Base-by-base conservation (phyloP, 2,329 filamentous ascomycete genomes). In the Sporothrix pallida region DNA sequence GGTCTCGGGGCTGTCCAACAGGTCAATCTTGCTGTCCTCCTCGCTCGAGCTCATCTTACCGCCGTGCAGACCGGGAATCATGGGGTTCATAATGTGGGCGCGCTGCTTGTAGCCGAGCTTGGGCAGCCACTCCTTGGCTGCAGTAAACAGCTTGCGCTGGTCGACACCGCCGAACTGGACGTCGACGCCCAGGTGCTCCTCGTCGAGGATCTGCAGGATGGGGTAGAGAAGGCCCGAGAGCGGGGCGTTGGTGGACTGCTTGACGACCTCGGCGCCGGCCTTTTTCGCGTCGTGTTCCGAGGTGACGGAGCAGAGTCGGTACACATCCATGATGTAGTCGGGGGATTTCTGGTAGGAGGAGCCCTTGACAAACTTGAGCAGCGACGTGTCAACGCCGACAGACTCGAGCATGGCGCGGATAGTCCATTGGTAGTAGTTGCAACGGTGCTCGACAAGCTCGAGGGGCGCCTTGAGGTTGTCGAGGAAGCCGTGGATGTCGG, bases 251-350 rank as follows among this genome's bases (percentile, higher is more conserved):
- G 89, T 88, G 3, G 92, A 90, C 84, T 98, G 94, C 87, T 98
- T 98, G 77, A 99, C 95, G 8, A 98, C 90, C 83, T 98, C 96
- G 1, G 94, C 93, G 54, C 95, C 95, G 0, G 95, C 95, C 83
- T 94, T 96, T 83, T 94, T 93, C 17, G 94, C 93, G 79, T 96
- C 91, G 80, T 95, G 90, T 83, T 94, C 90, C 15, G 91, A 91
- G 5, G 92, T 89, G 71, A 93, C 83, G 3, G 89, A 89, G 63
- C 87, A 88, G 76, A 98, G 81, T 80, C 92, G 90, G 84, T 95
- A 95, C 48, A 97, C 83, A 80, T 98, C 95, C 93, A 97, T 96
- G 75, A 91, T 89, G 84, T 98, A 98, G 58, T 90, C 87, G 31
- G 86, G 80, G 74, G 82, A 87, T 78, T 87, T 89, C 81, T 98